phyloP scores from a whole-genome alignment of 1,284 basidiomycete genomes.

The Sporisorium reilianum region DNA sequence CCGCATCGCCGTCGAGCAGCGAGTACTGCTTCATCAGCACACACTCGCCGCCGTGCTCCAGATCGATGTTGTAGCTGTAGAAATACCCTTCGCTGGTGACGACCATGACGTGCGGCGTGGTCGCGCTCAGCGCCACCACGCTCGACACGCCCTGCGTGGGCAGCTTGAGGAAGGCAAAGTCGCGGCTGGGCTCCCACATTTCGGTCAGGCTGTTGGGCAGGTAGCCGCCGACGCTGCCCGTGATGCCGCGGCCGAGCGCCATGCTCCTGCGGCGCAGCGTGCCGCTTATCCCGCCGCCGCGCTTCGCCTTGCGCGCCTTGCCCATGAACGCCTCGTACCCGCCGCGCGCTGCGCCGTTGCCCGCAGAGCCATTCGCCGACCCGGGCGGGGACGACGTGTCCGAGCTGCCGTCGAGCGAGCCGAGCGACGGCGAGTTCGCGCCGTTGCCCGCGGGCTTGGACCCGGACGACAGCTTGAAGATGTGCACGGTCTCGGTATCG shows the following conservation, averaged over 20 bases:
- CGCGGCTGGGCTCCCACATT: slow-evolving; percentile 95
- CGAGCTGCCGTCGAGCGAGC: slow-evolving; percentile 22
- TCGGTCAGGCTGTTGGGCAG: slow-evolving; percentile 91
- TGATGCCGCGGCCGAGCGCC: slow-evolving; percentile 53
- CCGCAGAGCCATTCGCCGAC: slow-evolving; percentile 15
- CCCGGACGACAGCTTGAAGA: slow-evolving; percentile 82
- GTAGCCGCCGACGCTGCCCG: slow-evolving; percentile 82
- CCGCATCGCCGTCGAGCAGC: not conserved
- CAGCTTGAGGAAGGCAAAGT: slow-evolving; percentile 91
- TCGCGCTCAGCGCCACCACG: slow-evolving; percentile 70
- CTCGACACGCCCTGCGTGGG: slow-evolving; percentile 78
- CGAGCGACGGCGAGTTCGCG: slow-evolving; percentile 11
- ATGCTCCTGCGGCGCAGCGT: slow-evolving; percentile 75
- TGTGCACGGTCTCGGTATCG: slow-evolving; percentile 95
- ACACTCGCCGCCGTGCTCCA: slow-evolving; percentile 96
- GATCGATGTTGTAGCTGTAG: slow-evolving; percentile 93
- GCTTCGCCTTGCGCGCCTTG: slow-evolving; percentile 44
- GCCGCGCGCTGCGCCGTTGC: slow-evolving; percentile 24
- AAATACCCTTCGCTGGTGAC: slow-evolving; percentile 95
- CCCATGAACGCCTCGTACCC: slow-evolving; percentile 70
- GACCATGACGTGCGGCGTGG: slow-evolving; percentile 96
- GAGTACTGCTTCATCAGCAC: slow-evolving; percentile 79
- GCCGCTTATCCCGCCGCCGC: slow-evolving; percentile 13
- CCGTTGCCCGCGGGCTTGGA: slow-evolving; percentile 1
- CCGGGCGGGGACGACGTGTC: slow-evolving; percentile 31